A percentile compares a stretch with the other conserved stretches of the same genome.
phyloP scores from a whole-genome alignment of 768 basidiomycete genomes.

The Cyclocybe cylindracea region DNA sequence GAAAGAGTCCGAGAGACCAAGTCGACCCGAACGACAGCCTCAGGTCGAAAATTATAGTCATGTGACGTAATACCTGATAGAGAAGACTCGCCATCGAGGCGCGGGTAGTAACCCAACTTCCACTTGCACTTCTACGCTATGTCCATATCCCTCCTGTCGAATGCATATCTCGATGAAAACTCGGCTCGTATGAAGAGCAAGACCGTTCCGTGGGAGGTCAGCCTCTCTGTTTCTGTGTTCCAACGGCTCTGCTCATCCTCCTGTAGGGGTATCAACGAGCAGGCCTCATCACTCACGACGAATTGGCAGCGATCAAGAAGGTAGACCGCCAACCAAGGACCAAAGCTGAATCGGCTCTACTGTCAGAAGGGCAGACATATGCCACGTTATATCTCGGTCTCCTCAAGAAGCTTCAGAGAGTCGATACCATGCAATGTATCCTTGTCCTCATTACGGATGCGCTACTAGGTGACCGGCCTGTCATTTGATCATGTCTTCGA shows the following conservation, averaged over 20 bases:
- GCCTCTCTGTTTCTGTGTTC: constrained; percentile 8
- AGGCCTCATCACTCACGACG: constrained; percentile 84
- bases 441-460: constrained; percentile 90
- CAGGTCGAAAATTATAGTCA: constrained; percentile 20
- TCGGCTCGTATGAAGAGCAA: constrained; percentile 88
- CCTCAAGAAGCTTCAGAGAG: constrained; percentile 79
- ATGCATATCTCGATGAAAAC: constrained; percentile 82
- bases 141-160: constrained; percentile 79
- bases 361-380: constrained; percentile 83
- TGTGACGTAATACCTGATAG: constrained; percentile 13
- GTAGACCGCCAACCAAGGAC: constrained; percentile 80
- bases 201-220: constrained; percentile 95
- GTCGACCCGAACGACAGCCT: too few relatives aligned
- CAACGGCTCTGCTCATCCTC: constrained; percentile 12
- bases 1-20: too few relatives aligned
- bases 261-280: constrained; percentile 92
- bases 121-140: constrained; percentile 35
- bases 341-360: constrained; percentile 73
- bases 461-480: constrained; percentile 58
- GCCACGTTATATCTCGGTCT: constrained; percentile 88
- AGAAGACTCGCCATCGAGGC: not conserved
- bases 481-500: not conserved
- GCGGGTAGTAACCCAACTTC: not conserved
- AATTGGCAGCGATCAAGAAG: constrained; percentile 85
- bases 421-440: constrained; percentile 87